A percentile compares a stretch with the other conserved stretches of the same genome.
Evolutionary conservation across 1,284 basidiomycete genomes (phyloP).

Genomic region (Schizophyllum commune): DNA sequence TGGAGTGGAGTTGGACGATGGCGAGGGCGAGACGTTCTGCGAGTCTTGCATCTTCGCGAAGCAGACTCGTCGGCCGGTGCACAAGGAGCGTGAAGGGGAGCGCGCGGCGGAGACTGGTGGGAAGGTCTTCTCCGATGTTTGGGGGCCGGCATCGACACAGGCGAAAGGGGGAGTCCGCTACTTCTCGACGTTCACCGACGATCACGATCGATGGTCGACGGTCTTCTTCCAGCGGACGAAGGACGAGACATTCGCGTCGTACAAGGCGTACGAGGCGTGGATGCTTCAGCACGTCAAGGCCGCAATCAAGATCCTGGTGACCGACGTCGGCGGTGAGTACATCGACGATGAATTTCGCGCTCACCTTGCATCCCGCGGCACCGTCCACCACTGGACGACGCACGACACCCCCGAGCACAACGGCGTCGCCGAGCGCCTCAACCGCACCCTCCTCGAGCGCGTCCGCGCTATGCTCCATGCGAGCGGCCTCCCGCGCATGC

Average conservation of each 20-base stretch:
- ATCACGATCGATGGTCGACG: conserved; percentile 12
- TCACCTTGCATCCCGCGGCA: conserved; percentile 15
- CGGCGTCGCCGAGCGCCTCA: conserved; percentile 21
- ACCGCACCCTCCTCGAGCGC: conserved; percentile 10
- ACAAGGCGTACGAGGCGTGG: conserved; percentile 9
- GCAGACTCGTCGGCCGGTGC: conserved; percentile 14
- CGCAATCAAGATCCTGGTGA: conserved; percentile 11
- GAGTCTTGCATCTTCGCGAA: conserved; percentile 21
- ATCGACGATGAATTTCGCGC: conserved; percentile 13
- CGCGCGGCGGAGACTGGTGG: conserved; percentile 19
- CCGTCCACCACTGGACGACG: conserved; percentile 15
- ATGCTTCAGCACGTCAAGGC: conserved; percentile 5
- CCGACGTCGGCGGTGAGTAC: conserved; percentile 18
- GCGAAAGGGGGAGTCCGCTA: conserved; percentile 17
- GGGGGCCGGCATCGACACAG: conserved; percentile 25
- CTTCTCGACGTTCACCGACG: conserved; percentile 19
- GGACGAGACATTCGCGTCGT: conserved; percentile 13
- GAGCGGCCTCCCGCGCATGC: background rate
- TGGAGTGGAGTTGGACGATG: background rate
- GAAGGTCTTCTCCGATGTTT: conserved; percentile 26
- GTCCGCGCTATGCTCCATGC: conserved; percentile 1
- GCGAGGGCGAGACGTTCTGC: background rate
- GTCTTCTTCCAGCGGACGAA: conserved; percentile 17
- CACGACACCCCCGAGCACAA: conserved; percentile 26
- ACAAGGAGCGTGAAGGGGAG: conserved; percentile 11